Base-by-base conservation (phyloP, 2,329 filamentous ascomycete genomes). In the Trichophyton simii region DNA sequence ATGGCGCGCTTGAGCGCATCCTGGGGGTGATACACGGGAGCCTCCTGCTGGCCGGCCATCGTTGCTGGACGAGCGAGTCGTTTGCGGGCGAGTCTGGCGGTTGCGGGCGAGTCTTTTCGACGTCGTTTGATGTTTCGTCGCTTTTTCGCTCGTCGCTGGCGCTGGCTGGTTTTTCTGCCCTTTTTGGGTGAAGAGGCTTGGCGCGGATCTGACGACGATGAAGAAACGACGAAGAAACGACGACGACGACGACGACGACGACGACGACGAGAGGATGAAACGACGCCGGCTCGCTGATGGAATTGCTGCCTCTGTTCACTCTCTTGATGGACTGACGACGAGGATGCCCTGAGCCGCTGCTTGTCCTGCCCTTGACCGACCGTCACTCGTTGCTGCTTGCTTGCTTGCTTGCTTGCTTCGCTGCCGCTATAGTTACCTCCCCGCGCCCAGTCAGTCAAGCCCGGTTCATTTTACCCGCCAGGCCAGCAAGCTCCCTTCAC, bases 1-100 rank as follows among this genome's bases (percentile, higher is more conserved):
- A 86, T 77, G 58, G 86, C 82, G 65, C 82, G 80, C 66, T 82
- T 80, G 68, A 95, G 76, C 67, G 89, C 85, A 81, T 95, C 88
- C 74, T 86, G 83, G 57, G 87, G 84, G 66, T 88, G 83, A 75
- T 87, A 95, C 65, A 72, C 66, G 63, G 76, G 74, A 63, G 82
- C 77, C 68, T 77, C 70, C n/a, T 55, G 52, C 62, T 73, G 66
- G 60, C 76, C 72, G 67, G 78, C 76, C 80, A 83, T 83, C 68
- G 69, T 61, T 44, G 61, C 54, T 48, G 31, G 11, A 38, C 46
- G 46, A 52, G 20, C 34, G 20, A 48, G 44, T 11, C 7, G 54
- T n/a, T 31, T 6, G 52, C 28, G 28, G 28, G 11, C 3, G n/a
- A 34, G 52, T 15, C 11, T 20, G 44, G 42, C 18, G 42, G 52